phyloP scores from a whole-genome alignment of 2,329 filamentous ascomycete genomes.

The Berkeleyomyces basicola region DNA sequence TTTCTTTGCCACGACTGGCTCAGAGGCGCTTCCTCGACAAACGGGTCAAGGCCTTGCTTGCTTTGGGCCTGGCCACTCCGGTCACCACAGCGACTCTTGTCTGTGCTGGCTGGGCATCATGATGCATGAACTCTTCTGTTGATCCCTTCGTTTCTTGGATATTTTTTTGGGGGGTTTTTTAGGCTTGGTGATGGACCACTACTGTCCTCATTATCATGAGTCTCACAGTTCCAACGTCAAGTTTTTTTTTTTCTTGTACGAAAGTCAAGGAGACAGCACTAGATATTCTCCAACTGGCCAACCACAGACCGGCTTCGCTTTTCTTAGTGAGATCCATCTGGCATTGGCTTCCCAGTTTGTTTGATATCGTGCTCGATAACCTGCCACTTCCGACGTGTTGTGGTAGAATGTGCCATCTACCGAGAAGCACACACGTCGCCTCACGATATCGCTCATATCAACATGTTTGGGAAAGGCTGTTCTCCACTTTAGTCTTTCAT shows the following conservation, averaged over 20 bases:
- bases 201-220: not conserved
- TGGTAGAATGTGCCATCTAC: not conserved
- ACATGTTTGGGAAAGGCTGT: not conserved
- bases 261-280: not conserved
- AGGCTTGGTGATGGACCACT: not conserved
- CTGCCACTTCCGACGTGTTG: not conserved
- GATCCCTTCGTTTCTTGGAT: not conserved
- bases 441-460: not conserved
- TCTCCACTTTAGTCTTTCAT: not conserved
- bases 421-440: too few species aligned
- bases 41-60: not conserved
- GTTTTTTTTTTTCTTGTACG: not conserved
- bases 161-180: not conserved
- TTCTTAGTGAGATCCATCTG: not conserved
- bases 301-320: not conserved
- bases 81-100: not conserved
- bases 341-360: not conserved
- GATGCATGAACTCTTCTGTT: conserved; percentile 9
- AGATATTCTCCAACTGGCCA: not conserved
- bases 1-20: not conserved
- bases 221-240: not conserved
- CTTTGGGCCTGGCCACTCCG: not conserved
- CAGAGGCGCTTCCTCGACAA: not conserved
- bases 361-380: not conserved
- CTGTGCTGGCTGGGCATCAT: conserved; percentile 3